Conservation (phyloP, 768 basidiomycete species). For the Suillus occidentalis region DNA sequence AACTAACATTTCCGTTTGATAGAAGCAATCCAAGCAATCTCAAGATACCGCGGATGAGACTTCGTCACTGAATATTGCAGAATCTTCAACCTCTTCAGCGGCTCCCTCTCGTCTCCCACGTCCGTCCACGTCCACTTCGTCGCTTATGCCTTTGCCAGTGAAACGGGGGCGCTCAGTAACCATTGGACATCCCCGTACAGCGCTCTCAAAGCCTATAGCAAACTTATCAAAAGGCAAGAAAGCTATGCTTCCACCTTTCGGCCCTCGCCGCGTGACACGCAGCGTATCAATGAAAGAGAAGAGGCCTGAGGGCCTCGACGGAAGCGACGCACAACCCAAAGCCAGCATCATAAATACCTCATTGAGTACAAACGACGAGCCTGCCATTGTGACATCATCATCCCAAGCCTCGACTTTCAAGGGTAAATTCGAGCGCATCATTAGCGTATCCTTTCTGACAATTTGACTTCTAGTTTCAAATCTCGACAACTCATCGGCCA, state of each 20-base stretch:
- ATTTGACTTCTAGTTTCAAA: constrained; percentile 5
- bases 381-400: background rate
- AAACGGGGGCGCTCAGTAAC: background rate
- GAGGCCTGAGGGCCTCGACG: constrained; percentile 6
- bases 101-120: constrained; percentile 9
- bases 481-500: constrained; percentile 15
- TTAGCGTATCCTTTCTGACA: background rate
- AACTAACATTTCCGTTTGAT: background rate
- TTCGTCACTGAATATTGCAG: constrained; percentile 1
- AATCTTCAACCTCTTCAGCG: background rate
- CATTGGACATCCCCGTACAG: background rate
- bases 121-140: background rate
- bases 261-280: constrained; percentile 26
- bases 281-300: constrained; percentile 29
- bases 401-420: background rate
- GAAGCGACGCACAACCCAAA: background rate
- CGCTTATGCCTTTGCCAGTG: constrained; percentile 7
- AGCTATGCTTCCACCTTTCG: constrained; percentile 1
- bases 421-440: background rate
- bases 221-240: constrained; percentile 11
- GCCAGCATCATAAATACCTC: no score
- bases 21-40: background rate
- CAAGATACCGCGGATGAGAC: background rate
- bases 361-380: background rate
- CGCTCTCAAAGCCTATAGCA: constrained; percentile 1